A percentile compares a stretch with the other conserved stretches of the same genome.
These are phyloP conservation scores for Rhododendron vialii DNA, from an alignment of 148 eudicot species.

Conservation along the genomic window DNA sequence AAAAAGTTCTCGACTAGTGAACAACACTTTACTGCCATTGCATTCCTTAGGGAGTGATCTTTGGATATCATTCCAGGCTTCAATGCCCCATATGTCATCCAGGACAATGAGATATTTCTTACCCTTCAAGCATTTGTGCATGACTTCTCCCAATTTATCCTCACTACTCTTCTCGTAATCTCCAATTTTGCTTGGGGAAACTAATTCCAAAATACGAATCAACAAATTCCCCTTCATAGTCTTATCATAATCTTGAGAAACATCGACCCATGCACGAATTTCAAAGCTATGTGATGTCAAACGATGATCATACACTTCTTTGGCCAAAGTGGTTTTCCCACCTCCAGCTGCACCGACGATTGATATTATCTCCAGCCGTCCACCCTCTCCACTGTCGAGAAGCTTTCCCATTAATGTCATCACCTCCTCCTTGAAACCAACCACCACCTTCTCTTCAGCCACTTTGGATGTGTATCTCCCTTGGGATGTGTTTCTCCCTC, in stretches of 20 bases:
- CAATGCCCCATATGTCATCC: too few species aligned
- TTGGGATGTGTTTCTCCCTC: too few species aligned
- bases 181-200: background rate
- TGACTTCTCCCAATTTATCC: constrained; percentile 2
- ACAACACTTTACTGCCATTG: too few species aligned
- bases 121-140: too few species aligned
- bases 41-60: too few species aligned
- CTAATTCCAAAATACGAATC: constrained; percentile 10
- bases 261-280: constrained; percentile 34
- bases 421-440: constrained; percentile 31
- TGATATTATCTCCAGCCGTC: constrained; percentile 27
- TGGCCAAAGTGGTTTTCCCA: constrained; percentile 41
- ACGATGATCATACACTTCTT: constrained; percentile 16
- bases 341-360: constrained; percentile 39
- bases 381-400: background rate
- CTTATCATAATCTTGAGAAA: constrained; percentile 24
- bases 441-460: constrained; percentile 19
- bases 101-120: too few species aligned
- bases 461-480: too few species aligned
- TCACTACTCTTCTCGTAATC: background rate
- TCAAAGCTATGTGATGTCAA: constrained; percentile 11
- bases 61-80: too few species aligned
- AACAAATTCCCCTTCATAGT: constrained; percentile 24
- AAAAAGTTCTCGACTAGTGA: too few species aligned
- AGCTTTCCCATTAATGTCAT: constrained; percentile 12